Conservation (phyloP, 116 monocot species). For the Zostera marina region DNA sequence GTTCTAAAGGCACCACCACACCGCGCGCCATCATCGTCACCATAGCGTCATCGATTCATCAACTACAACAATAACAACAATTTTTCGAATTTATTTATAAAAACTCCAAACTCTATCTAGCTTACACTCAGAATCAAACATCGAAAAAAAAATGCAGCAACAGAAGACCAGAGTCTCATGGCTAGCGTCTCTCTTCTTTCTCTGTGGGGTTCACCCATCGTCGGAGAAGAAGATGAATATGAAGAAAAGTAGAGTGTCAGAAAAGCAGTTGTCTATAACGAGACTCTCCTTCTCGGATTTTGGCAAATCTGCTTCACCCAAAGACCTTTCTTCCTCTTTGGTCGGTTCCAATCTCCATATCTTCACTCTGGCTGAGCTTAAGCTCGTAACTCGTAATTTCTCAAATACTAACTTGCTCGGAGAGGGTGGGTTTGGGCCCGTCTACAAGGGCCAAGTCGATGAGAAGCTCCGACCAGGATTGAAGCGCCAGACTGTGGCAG, state of each 20-base stretch:
- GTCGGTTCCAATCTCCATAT: constrained; percentile 21
- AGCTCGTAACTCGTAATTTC: constrained; percentile 24
- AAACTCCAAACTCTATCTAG: neutral
- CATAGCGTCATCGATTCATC: too few relatives aligned
- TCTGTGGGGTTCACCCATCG: neutral
- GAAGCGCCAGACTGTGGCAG: constrained; percentile 26
- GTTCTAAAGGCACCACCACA: too few relatives aligned
- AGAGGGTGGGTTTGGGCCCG: constrained; percentile 39
- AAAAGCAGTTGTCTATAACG: constrained; percentile 7
- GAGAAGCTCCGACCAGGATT: constrained; percentile 21
- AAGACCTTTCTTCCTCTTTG: constrained; percentile 21
- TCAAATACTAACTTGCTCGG: constrained; percentile 23
- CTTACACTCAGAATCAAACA: neutral
- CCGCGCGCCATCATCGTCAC: too few relatives aligned
- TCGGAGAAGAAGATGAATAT: constrained; percentile 20
- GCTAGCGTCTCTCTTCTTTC: constrained; percentile 1
- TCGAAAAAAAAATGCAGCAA: neutral
- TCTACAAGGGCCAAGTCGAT: constrained; percentile 33
- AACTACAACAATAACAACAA: neutral
- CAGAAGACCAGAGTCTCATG: constrained; percentile 1
- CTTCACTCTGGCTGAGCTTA: constrained; percentile 33
- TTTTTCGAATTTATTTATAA: neutral
- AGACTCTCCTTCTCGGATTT: constrained; percentile 22
- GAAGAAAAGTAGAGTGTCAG: neutral
- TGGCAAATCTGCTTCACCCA: constrained; percentile 13